Conservation (phyloP, 352 stramenopile species). For the Pseudoperonospora humuli region DNA sequence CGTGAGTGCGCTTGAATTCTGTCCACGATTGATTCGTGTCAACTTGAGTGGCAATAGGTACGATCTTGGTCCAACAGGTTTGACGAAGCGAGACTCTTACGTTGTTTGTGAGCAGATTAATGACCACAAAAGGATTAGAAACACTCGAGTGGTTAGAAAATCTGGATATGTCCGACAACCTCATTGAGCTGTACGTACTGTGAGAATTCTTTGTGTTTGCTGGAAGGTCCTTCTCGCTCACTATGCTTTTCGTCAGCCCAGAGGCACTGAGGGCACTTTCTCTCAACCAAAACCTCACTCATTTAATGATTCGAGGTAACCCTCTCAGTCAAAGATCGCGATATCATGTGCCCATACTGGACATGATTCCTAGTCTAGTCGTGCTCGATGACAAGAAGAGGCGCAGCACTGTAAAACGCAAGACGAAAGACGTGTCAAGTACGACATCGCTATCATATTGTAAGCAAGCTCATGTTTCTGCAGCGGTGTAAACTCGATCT, state of each 20-base stretch:
- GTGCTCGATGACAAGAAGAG: slow-evolving; percentile 77
- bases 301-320: slow-evolving; percentile 60
- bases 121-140: slow-evolving; percentile 60
- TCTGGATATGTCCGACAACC: slow-evolving; percentile 64
- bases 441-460: slow-evolving; percentile 71
- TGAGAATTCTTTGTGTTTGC: too few relatives aligned
- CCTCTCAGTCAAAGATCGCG: slow-evolving; percentile 52
- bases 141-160: slow-evolving; percentile 49
- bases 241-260: too few relatives aligned
- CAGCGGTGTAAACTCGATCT: background rate
- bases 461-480: slow-evolving; percentile 19
- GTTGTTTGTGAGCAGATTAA: slow-evolving; percentile 36
- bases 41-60: slow-evolving; percentile 72
- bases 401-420: slow-evolving; percentile 37
- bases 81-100: too few relatives aligned
- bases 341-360: slow-evolving; percentile 58
- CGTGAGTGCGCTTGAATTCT: slow-evolving; percentile 58
- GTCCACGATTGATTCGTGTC: slow-evolving; percentile 41
- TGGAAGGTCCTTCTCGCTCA: too few relatives aligned
- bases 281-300: slow-evolving; percentile 58
- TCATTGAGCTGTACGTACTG: slow-evolving; percentile 69
- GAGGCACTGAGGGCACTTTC: slow-evolving; percentile 54
- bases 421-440: slow-evolving; percentile 19
- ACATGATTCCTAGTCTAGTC: slow-evolving; percentile 66
- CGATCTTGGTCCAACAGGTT: background rate